Percentiles rank a stretch among this genome's conserved stretches.
These are phyloP conservation scores for Mucor indicus DNA, from an alignment of 371 early-diverging fungal species.

Conservation along the genomic window DNA sequence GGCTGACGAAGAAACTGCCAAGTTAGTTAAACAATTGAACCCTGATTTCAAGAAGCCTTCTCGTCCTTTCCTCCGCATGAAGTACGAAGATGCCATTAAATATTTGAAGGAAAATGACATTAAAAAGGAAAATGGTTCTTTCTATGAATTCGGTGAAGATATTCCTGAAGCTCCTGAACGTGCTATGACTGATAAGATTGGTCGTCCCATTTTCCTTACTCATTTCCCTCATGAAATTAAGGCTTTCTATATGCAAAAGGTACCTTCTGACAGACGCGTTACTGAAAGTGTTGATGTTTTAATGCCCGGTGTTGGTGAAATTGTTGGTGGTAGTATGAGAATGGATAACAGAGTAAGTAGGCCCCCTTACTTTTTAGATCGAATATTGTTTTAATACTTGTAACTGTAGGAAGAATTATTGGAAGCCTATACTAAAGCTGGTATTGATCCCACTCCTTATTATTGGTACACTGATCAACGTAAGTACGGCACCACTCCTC, in stretches of 20 bases:
- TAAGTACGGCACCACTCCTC: conserved; percentile 97
- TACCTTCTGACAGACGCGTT: conserved; percentile 75
- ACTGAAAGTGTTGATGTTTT: conserved; percentile 99
- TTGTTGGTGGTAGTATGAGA: conserved; percentile 99
- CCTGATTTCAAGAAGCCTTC: conserved; percentile 85
- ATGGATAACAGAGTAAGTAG: conserved; percentile 76
- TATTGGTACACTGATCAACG: conserved; percentile 99
- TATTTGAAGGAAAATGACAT: conserved; percentile 93
- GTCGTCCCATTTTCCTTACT: conserved; percentile 95
- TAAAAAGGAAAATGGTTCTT: conserved; percentile 87
- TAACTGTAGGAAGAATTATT: conserved; percentile 74
- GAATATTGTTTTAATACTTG: no score
- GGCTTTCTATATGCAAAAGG: conserved; percentile 99
- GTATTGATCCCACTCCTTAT: conserved; percentile 96
- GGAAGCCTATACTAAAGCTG: conserved; percentile 95
- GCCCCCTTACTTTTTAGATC: not conserved
- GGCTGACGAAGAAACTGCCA: conserved; percentile 71
- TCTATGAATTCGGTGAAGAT: conserved; percentile 97
- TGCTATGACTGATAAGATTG: conserved; percentile 96
- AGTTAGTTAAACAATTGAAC: conserved; percentile 87
- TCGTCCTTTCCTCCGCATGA: conserved; percentile 96
- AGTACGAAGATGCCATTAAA: conserved; percentile 96
- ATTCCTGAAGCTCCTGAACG: conserved; percentile 99
- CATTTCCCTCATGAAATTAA: conserved; percentile 99
- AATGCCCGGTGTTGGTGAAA: conserved; percentile 99